Base-by-base conservation (phyloP, 73 alveolate genomes). In the Paramecium sonneborni region DNA sequence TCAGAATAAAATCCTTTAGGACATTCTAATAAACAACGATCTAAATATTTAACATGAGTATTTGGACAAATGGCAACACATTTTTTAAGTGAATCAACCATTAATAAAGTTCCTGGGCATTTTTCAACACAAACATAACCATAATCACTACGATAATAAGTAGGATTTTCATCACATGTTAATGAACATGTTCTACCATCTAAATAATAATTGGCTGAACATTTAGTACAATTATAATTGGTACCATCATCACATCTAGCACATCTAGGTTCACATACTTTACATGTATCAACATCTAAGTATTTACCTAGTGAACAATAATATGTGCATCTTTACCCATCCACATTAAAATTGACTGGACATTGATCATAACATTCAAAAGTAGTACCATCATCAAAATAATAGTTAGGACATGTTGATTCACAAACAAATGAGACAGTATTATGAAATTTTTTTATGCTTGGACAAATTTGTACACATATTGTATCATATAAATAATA, bases 61-160 rank as follows among this genome's bases (percentile, higher is more conserved):
- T 28, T 34, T 14, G 85, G 85, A 67, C 85, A 67, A 67, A 28
- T 12, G 23, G 46, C 46, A 1, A 67, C 85, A 67, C 85, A 67
- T 67, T 67, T 34, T n/a, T 14, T 28, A 2, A 67, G 46, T 4
- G 39, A 28, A 28, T 67, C 85, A 67, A 67, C 85, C 46, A 67
- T 67, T 0, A 30, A 14, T 0, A 67, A n/a, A 24, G 85, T 67
- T 1, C 52, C 39, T 15, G 85, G 85, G 7, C 85, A 67, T 23
- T 28, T 67, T 67, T 67, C 46, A 67, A 67, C 85, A 11, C 85
- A 67, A 28, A 67, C 21, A 67, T 67, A 67, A 67, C 85, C 85
- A 24, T 67, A 67, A 67, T 32, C 46, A 67, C 85, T 67, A 12
- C 46, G 14, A 23, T 67, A 67, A 34, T 67, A 67, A 2, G 48